Conservation (phyloP, 768 basidiomycete genomes). For the Scleroderma bovista region DNA sequence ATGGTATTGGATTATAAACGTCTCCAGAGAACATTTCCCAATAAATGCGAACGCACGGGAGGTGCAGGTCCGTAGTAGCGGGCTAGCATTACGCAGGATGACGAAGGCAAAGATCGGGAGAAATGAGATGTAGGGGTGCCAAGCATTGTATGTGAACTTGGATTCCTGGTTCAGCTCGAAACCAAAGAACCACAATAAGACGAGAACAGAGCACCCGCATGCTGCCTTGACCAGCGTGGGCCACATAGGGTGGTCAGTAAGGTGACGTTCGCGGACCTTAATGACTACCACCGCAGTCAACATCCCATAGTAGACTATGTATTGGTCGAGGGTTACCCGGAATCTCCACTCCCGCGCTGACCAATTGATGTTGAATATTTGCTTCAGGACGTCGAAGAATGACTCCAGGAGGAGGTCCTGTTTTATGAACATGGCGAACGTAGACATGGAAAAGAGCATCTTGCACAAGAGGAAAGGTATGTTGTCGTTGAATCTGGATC, state of each 20-base stretch:
- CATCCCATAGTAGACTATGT: conserved; percentile 88
- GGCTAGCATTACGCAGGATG: conserved; percentile 70
- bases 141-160: conserved; percentile 83
- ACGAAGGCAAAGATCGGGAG: conserved; percentile 77
- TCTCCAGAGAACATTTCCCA: conserved; percentile 84
- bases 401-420: conserved; percentile 56
- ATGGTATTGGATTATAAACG: conserved; percentile 89
- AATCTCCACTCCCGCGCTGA: conserved; percentile 84
- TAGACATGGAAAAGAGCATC: conserved; percentile 55
- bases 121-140: conserved; percentile 79
- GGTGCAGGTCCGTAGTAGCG: conserved; percentile 61
- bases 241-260: conserved; percentile 71
- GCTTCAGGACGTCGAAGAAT: conserved; percentile 57
- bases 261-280: conserved; percentile 66
- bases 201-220: conserved; percentile 45
- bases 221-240: conserved; percentile 43
- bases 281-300: conserved; percentile 64
- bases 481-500: conserved; percentile 68
- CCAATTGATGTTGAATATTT: conserved; percentile 75
- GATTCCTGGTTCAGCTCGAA: conserved; percentile 73
- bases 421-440: conserved; percentile 63
- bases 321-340: conserved; percentile 83
- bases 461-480: conserved; percentile 65
- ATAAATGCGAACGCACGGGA: conserved; percentile 73
- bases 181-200: conserved; percentile 70